phyloP scores from a whole-genome alignment of 805 yeast genomes.

The Candida pseudofarinosa region DNA sequence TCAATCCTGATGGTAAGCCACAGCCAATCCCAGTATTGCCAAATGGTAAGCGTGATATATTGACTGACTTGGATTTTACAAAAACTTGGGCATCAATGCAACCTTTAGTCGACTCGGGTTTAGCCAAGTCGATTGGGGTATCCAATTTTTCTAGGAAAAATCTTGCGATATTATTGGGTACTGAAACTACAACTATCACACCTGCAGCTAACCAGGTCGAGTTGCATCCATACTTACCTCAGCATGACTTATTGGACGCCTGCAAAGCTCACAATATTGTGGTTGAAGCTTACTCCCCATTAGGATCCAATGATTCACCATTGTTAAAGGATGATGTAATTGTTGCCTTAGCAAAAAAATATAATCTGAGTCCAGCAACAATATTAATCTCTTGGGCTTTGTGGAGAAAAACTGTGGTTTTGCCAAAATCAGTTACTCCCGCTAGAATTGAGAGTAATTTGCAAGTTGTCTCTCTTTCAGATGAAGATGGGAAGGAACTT shows the following conservation, averaged over 20 bases:
- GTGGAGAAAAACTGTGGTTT: slow-evolving; percentile 50
- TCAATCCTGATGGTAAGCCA: slow-evolving; percentile 37
- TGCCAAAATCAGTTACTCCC: slow-evolving; percentile 34
- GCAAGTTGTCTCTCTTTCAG: slow-evolving; percentile 25
- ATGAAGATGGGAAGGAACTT: slow-evolving; percentile 33
- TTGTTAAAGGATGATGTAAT: slow-evolving; percentile 43
- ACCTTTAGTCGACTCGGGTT: slow-evolving; percentile 48
- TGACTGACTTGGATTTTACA: slow-evolving; percentile 35
- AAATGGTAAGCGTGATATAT: slow-evolving; percentile 33
- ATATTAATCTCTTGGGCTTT: slow-evolving; percentile 57
- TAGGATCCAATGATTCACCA: slow-evolving; percentile 52
- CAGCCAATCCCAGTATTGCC: slow-evolving; percentile 29
- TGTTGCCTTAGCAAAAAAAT: slow-evolving; percentile 40
- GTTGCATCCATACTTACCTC: slow-evolving; percentile 45
- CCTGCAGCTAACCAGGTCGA: slow-evolving; percentile 80
- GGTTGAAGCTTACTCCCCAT: slow-evolving; percentile 75
- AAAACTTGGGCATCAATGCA: slow-evolving; percentile 58
- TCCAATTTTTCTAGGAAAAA: slow-evolving; percentile 59
- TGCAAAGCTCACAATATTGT: slow-evolving; percentile 17
- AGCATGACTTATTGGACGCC: slow-evolving; percentile 57
- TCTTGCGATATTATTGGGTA: slow-evolving; percentile 41
- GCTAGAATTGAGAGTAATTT: slow-evolving; percentile 31
- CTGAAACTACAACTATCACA: slow-evolving; percentile 44
- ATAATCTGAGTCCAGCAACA: slow-evolving; percentile 44
- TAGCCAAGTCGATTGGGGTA: slow-evolving; percentile 68